These are phyloP conservation scores for Cutaneotrichosporon cavernicola DNA, from an alignment of 1,284 basidiomycete genomes.

Conservation along the genomic window DNA sequence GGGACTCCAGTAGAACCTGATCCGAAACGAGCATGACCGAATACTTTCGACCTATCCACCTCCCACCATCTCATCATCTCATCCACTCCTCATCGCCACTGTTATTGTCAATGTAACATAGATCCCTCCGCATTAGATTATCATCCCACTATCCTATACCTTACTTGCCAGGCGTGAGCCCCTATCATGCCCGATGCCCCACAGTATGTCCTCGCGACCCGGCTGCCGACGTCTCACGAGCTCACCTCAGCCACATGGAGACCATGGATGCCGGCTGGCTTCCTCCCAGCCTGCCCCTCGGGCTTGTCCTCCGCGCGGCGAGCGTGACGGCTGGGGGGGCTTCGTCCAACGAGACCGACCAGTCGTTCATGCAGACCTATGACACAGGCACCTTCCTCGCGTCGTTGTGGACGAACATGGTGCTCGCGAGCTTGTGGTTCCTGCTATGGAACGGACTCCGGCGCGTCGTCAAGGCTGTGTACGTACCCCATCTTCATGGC, in stretches of 20 bases:
- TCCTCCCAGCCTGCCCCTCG: too few relatives aligned
- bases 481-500: neutral
- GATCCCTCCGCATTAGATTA: neutral
- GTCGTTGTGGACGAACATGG: neutral
- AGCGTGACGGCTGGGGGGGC: neutral
- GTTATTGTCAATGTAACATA: neutral
- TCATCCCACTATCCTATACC: neutral
- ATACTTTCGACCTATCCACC: too few relatives aligned
- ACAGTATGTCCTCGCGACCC: neutral
- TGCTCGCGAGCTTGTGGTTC: neutral
- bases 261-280: neutral
- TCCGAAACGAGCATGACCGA: too few relatives aligned
- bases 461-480: neutral
- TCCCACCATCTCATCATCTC: too few relatives aligned
- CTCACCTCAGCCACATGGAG: neutral
- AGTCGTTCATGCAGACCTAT: slow-evolving; percentile 1
- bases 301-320: too few relatives aligned
- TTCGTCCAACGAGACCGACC: neutral
- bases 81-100: too few relatives aligned
- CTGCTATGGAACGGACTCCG: neutral
- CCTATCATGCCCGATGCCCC: neutral
- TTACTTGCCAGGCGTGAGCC: neutral
- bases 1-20: too few relatives aligned
- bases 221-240: too few relatives aligned
- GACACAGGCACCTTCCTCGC: neutral